A percentile compares a stretch with the other conserved stretches of the same genome.
These are phyloP conservation scores for Dryas octopetala DNA, from an alignment of 306 rosid species.

Conservation along the genomic window DNA sequence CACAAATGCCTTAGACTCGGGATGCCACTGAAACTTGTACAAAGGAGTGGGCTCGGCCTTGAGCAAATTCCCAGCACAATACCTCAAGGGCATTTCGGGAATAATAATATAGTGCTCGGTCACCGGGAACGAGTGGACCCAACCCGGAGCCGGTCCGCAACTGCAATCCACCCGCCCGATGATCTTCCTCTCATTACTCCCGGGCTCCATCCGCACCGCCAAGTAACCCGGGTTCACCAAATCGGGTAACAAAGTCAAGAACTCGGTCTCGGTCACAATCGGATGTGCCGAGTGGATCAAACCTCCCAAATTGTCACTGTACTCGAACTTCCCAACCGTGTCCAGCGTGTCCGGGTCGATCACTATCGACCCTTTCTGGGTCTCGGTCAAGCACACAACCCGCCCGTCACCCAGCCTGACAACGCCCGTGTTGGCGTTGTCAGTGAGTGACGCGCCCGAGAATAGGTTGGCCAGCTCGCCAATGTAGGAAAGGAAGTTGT, in stretches of 20 bases:
- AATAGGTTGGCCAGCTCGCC: conserved; percentile 76
- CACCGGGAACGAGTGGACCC: conserved; percentile 94
- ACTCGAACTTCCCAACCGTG: conserved; percentile 67
- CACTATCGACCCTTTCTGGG: conserved; percentile 83
- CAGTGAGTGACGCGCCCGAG: conserved; percentile 79
- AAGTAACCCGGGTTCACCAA: conserved; percentile 70
- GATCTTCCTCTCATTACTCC: conserved; percentile 70
- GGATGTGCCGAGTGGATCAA: conserved; percentile 92
- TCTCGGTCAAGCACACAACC: conserved; percentile 87
- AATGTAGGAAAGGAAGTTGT: conserved; percentile 58
- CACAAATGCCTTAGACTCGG: conserved; percentile 63
- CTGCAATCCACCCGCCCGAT: conserved; percentile 73
- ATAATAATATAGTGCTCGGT: conserved; percentile 70
- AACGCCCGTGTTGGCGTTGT: conserved; percentile 89
- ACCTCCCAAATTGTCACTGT: conserved; percentile 79
- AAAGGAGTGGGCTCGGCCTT: conserved; percentile 86
- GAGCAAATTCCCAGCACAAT: conserved; percentile 73
- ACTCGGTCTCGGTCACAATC: conserved; percentile 71
- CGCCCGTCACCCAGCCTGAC: conserved; percentile 80
- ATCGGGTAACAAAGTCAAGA: conserved; percentile 77
- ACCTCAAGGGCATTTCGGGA: conserved; percentile 90
- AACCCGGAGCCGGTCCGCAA: conserved; percentile 69
- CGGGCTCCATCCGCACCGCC: conserved; percentile 74
- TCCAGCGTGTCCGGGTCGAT: conserved; percentile 71
- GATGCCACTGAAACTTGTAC: conserved; percentile 91